These are phyloP conservation scores for Rhizophora mangle DNA, from an alignment of 345 rosid genomes.

Conservation along the genomic window DNA sequence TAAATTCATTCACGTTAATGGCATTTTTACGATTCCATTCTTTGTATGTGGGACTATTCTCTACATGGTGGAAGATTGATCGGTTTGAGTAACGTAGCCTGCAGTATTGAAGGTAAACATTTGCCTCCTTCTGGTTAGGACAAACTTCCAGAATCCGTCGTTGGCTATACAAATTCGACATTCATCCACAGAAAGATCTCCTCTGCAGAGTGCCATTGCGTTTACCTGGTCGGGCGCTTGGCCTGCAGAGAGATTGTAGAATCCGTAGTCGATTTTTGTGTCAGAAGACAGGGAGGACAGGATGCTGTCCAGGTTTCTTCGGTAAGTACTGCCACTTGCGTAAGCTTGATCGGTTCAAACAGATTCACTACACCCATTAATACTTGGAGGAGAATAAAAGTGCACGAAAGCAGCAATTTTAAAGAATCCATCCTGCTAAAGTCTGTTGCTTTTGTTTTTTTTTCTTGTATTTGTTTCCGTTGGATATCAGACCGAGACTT, in stretches of 20 bases:
- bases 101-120: background rate
- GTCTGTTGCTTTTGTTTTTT: too few species aligned
- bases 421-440: too few species aligned
- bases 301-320: conserved; percentile 36
- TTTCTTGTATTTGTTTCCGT: too few species aligned
- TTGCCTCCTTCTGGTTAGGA: conserved; percentile 8
- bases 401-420: background rate
- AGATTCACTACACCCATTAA: background rate
- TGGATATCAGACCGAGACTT: too few species aligned
- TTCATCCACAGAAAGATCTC: background rate
- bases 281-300: conserved; percentile 35
- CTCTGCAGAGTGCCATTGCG: conserved; percentile 25
- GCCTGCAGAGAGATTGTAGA: conserved; percentile 43
- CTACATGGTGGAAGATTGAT: background rate
- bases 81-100: conserved; percentile 15
- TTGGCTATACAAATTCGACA: background rate
- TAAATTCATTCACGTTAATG: conserved; percentile 20
- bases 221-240: conserved; percentile 12
- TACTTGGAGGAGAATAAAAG: background rate
- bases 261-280: conserved; percentile 26
- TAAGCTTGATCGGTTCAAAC: too few species aligned
- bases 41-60: too few species aligned
- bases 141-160: background rate
- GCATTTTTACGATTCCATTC: background rate
- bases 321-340: conserved; percentile 35